Evolutionary conservation across 805 yeast species (phyloP), one percentile per base, ranked within the genome.

Genomic region (Candida xyloterini): DNA sequence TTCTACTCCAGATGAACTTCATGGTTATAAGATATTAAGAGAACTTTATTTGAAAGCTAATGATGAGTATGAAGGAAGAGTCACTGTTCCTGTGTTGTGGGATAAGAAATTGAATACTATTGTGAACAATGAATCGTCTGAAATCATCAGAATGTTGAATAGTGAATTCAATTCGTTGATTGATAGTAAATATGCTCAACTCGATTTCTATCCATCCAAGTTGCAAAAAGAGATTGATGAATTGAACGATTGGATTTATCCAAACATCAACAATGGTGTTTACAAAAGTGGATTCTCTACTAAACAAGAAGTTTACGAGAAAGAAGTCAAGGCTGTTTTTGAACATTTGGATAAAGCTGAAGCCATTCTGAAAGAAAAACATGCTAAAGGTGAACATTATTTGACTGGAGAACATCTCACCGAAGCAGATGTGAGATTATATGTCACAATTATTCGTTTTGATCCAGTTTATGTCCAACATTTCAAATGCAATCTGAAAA

Each of bases 401-500:
- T 62, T 89, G 36, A 55, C 79, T 8, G 91, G 90, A 5, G 71
- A 78, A 40, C 67, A 63, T 33, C 65, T 91, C 39, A 90, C 97
- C 2, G 96, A 91, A 66, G 95, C 95, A 6, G 99, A 91, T 61
- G 71, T 91, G 42, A 74, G 97, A 49, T 74, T 91, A 35, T 91
- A 67, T 67, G 79, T 96, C 16, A 91, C 98, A 2, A 81, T 91
- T 43, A 71, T 88, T 30, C 78, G 99, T 54, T 91, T 91, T 56
- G 98, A 91, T 61, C 84, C 95, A 1, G 95, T 89, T 15, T 91
- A 91, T 58, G 91, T 84, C 38, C 96, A 90, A 63, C 97, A 91
- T 63, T 93, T 91, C 77, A 93, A 91, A 66, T 86, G 96, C 63
- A 91, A 91, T 63, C 62, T 88, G 46, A 81, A 81, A 33, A 83